phyloP scores from a whole-genome alignment of 2,329 filamentous ascomycete species.

The Nothophaeocryptopus gaeumannii region DNA sequence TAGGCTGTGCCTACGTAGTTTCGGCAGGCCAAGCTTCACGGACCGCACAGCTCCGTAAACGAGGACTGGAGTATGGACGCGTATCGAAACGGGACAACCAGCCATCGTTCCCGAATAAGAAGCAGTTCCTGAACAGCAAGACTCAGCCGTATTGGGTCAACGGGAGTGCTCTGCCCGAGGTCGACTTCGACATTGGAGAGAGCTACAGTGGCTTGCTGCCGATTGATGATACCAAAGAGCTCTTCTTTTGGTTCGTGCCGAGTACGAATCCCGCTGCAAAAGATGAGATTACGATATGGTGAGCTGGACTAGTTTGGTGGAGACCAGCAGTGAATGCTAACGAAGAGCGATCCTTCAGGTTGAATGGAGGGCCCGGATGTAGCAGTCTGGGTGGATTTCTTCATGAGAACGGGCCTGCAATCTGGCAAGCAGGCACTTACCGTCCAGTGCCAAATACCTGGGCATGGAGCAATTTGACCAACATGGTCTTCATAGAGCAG shows the following conservation, averaged over 20 bases:
- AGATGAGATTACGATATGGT: constrained; percentile 39
- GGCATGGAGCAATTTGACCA: constrained; percentile 62
- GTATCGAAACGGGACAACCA: constrained; percentile 1
- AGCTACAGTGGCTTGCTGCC: constrained; percentile 32
- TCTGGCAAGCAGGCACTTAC: constrained; percentile 43
- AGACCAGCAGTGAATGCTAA: constrained; percentile 27
- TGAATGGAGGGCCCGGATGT: constrained; percentile 27
- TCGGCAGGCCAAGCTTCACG: neutral
- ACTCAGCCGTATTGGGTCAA: constrained; percentile 21
- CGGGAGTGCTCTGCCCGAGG: constrained; percentile 29
- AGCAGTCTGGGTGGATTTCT: constrained; percentile 21
- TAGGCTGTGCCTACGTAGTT: neutral
- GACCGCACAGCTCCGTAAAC: neutral
- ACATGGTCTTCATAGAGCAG: constrained; percentile 66
- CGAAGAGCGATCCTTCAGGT: constrained; percentile 2
- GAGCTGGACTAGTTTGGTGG: too few species aligned
- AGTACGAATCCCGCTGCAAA: constrained; percentile 42
- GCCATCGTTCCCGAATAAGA: constrained; percentile 1
- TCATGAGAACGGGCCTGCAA: constrained; percentile 32
- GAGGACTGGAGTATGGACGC: neutral
- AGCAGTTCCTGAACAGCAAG: constrained; percentile 8
- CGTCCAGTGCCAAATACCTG: constrained; percentile 44
- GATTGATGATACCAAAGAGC: constrained; percentile 26
- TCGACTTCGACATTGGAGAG: constrained; percentile 35
- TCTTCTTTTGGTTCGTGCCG: constrained; percentile 53